These are phyloP conservation scores for Lolium multiflorum DNA, from an alignment of 176 grass and related monocot species.

Conservation along the genomic window DNA sequence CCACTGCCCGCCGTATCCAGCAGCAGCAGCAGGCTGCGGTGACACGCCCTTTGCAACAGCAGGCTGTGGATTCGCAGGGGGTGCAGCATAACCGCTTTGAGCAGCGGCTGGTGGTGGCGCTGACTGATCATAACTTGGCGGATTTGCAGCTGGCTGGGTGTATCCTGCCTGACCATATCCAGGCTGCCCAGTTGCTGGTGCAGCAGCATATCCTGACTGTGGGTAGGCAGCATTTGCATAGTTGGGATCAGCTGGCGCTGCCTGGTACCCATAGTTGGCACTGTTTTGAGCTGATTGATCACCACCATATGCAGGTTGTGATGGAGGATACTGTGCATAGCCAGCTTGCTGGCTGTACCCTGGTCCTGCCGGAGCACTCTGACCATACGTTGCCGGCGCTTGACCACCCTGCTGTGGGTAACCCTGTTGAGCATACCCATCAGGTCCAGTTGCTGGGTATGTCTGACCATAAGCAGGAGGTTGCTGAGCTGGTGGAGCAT, in stretches of 20 bases:
- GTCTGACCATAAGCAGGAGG: slow-evolving; percentile 75
- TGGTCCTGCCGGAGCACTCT: slow-evolving; percentile 53
- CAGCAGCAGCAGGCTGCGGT: slow-evolving; percentile 45
- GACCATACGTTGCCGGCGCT: slow-evolving; percentile 57
- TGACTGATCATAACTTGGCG: slow-evolving; percentile 58
- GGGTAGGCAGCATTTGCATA: slow-evolving; percentile 53
- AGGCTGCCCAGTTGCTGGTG: slow-evolving; percentile 55
- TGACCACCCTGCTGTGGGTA: slow-evolving; percentile 68
- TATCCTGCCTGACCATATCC: slow-evolving; percentile 65
- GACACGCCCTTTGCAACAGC: slow-evolving; percentile 50
- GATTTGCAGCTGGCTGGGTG: slow-evolving; percentile 56
- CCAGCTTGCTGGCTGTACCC: slow-evolving; percentile 66
- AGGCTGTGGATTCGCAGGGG: slow-evolving; percentile 51
- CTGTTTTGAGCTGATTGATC: slow-evolving; percentile 59
- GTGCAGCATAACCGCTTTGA: slow-evolving; percentile 54
- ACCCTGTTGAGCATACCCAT: slow-evolving; percentile 79
- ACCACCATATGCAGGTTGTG: slow-evolving; percentile 57
- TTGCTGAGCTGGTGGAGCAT: slow-evolving; percentile 61
- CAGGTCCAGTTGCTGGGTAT: slow-evolving; percentile 60
- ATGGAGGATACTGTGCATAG: slow-evolving; percentile 59
- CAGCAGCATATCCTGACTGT: slow-evolving; percentile 64
- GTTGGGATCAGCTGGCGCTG: slow-evolving; percentile 63
- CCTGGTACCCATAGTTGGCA: slow-evolving; percentile 76
- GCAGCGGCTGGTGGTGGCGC: slow-evolving; percentile 38
- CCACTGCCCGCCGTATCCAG: slow-evolving; percentile 66